Percentiles rank a stretch among this genome's conserved stretches.
Evolutionary conservation across 257 asterid genomes (phyloP).

Genomic region (Haberlea rhodopensis): DNA sequence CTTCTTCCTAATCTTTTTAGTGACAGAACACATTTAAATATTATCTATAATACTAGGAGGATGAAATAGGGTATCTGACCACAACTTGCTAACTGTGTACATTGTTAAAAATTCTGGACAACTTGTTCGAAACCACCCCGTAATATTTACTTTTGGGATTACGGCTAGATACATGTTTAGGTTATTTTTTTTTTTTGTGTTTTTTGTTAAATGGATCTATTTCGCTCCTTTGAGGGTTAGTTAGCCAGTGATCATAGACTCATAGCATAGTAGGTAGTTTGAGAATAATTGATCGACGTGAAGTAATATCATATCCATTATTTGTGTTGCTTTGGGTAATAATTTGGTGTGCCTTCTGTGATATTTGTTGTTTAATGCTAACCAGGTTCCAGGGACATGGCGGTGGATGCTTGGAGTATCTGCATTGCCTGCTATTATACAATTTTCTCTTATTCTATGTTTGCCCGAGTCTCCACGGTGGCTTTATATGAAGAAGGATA

Average conservation of each 20-base stretch:
- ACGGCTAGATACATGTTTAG: no score
- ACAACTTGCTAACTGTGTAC: no score
- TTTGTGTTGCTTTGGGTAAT: background rate
- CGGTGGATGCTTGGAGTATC: conserved; percentile 99
- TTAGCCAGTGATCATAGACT: no score
- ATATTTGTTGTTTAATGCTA: conserved; percentile 26
- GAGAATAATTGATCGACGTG: background rate
- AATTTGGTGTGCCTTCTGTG: conserved; percentile 13
- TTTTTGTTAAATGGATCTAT: background rate
- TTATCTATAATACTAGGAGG: no score
- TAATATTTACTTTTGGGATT: no score
- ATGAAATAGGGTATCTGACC: no score
- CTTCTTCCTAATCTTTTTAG: no score
- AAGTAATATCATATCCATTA: background rate
- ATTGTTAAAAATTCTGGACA: no score
- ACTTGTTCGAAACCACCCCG: no score
- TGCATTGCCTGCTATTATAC: conserved; percentile 74
- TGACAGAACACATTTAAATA: no score
- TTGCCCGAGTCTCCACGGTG: conserved; percentile 97
- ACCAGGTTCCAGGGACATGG: conserved; percentile 93
- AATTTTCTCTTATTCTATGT: conserved; percentile 74
- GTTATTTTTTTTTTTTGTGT: no score
- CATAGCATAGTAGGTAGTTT: conserved; percentile 2
- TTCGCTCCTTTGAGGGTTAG: background rate
- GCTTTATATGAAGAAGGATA: conserved; percentile 91